Evolutionary conservation across 768 basidiomycete species (phyloP), one percentile per base, ranked within the genome.

Genomic region (Lyophyllum decastes): DNA sequence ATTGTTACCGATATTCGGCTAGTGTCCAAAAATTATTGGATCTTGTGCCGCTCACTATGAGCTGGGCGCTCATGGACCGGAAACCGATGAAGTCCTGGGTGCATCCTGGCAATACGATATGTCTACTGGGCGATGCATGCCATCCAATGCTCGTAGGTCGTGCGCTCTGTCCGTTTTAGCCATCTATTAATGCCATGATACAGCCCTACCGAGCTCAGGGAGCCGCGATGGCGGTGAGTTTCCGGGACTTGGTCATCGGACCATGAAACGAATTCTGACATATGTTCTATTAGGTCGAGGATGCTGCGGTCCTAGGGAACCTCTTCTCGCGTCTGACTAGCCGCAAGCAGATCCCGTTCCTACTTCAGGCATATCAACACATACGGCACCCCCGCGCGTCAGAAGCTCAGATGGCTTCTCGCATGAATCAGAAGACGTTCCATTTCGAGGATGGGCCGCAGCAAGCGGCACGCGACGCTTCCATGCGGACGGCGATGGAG

Each of bases 381-480:
- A 73, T 88, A 19, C 81, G 86, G 2, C 74, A 80, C 43, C 62
- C 71, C 2, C 82, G 87, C 11, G 75, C 83, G 0, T 74, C 80
- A 0, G 73, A 66, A 2, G 82, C 78, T 0, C 86, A 88, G 61
- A 65, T 66, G 0, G 76, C 78, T 3, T 79, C 84, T 2, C 76
- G 81, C 2, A 65, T 79, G 27, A 83, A 84, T 61, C 82, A 83
- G 60, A 60, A 72, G 38, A 78, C 79, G 47, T 86, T 86, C 68
- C 86, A 88, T 66, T 66, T 85, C 0, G 73, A 73, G 0, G 87
- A 88, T 54, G 85, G 87, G 0, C 81, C 81, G 0, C 80, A 75
- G 40, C 87, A 88, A 56, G 70, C 73, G 43, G 70, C 69, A 45
- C 76, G 86, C 11, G 87, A 88, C 57, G 66, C 61, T 4, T 70